phyloP scores from a whole-genome alignment of 2,329 filamentous ascomycete species.

The Didymellaceae sp. region DNA sequence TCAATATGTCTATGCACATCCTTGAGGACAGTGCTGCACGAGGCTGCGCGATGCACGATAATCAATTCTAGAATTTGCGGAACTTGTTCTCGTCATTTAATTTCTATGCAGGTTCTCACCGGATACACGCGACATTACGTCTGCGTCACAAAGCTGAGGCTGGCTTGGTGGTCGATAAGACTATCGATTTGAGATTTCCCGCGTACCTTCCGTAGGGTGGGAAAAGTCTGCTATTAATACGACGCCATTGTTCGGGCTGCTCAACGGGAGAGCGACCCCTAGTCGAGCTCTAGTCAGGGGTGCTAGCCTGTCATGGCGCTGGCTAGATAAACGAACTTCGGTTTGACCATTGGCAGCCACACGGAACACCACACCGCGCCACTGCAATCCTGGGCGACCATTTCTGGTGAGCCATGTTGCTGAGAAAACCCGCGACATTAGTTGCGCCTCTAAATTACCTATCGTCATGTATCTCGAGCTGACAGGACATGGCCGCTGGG shows the following conservation, averaged over 20 bases:
- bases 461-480: constrained; percentile 1
- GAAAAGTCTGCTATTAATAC: constrained; percentile 20
- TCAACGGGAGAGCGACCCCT: constrained; percentile 18
- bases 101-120: neutral
- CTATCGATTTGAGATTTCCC: constrained; percentile 21
- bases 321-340: constrained; percentile 9
- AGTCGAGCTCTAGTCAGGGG: constrained; percentile 21
- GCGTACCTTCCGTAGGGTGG: constrained; percentile 11
- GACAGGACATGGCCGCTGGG: constrained; percentile 3
- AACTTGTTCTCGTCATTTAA: neutral
- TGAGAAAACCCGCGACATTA: constrained; percentile 11
- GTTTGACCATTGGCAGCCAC: constrained; percentile 18
- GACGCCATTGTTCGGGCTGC: neutral
- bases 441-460: constrained; percentile 5
- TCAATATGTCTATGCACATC: constrained; percentile 9
- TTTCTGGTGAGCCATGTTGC: constrained; percentile 4
- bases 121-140: constrained; percentile 1
- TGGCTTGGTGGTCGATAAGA: constrained; percentile 9
- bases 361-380: constrained; percentile 13
- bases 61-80: neutral
- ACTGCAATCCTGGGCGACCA: constrained; percentile 18
- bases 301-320: constrained; percentile 10
- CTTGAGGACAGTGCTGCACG: constrained; percentile 7
- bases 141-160: constrained; percentile 5
- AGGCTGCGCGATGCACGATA: constrained; percentile 5